Conservation (phyloP, 371 early-diverging fungal genomes). For the Apophysomyces sp. region DNA sequence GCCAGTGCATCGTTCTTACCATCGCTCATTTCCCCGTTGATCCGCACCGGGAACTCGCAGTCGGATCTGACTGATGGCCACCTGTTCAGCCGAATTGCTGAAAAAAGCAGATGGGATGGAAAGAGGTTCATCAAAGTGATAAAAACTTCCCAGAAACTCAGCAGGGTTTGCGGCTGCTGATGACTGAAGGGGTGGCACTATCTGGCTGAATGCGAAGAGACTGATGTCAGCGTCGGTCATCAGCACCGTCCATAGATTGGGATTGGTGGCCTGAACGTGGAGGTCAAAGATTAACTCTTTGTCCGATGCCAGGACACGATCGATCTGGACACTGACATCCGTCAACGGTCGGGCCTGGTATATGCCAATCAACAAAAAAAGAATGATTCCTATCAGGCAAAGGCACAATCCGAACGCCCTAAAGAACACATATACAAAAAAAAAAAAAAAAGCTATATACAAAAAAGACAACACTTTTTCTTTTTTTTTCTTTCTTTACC, state of each 20-base stretch:
- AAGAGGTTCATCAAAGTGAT: constrained; percentile 54
- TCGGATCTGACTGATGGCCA: constrained; percentile 51
- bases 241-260: constrained; percentile 53
- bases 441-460: neutral
- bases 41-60: constrained; percentile 56
- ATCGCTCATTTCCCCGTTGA: constrained; percentile 39
- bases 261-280: constrained; percentile 51
- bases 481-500: constrained; percentile 29
- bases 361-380: constrained; percentile 11
- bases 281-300: constrained; percentile 63
- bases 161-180: constrained; percentile 28
- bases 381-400: neutral
- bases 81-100: constrained; percentile 8
- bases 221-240: constrained; percentile 54
- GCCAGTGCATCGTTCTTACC: constrained; percentile 22
- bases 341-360: constrained; percentile 25
- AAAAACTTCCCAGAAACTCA: constrained; percentile 53
- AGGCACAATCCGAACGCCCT: neutral
- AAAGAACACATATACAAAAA: neutral
- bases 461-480: neutral
- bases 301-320: constrained; percentile 58
- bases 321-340: constrained; percentile 29
- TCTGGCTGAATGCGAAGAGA: constrained; percentile 55
- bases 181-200: constrained; percentile 10
- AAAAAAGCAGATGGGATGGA: constrained; percentile 38